Percentiles rank a stretch among this genome's conserved stretches.
These are phyloP conservation scores for Mycena floridula DNA, from an alignment of 768 basidiomycete species.

Conservation along the genomic window DNA sequence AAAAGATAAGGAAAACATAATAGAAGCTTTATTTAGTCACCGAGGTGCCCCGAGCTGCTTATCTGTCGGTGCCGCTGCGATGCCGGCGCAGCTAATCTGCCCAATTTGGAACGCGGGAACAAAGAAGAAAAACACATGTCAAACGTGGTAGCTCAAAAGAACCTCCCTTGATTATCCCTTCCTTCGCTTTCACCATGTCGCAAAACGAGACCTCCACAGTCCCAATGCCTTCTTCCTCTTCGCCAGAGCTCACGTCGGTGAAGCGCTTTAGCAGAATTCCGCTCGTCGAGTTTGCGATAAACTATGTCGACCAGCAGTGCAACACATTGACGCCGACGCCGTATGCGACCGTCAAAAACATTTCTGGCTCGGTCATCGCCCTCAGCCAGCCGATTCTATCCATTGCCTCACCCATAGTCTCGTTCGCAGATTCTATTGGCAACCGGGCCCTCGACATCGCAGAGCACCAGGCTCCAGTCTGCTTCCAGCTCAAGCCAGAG, in stretches of 20 bases:
- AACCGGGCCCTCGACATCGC: conserved; percentile 74
- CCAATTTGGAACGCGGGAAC: too few species aligned
- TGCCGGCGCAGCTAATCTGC: too few species aligned
- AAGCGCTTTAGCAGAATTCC: conserved; percentile 68
- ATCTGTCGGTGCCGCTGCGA: too few species aligned
- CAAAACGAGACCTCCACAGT: conserved; percentile 15
- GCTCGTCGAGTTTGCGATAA: conserved; percentile 57
- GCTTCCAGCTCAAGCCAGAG: conserved; percentile 69
- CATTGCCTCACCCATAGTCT: conserved; percentile 59
- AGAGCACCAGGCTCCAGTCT: conserved; percentile 66
- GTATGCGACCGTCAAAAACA: conserved; percentile 57
- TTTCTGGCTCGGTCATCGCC: conserved; percentile 55
- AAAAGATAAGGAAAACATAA: too few species aligned
- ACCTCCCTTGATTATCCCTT: too few species aligned
- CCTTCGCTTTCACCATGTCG: too few species aligned
- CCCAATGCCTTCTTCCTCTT: conserved; percentile 12
- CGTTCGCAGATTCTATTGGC: conserved; percentile 56
- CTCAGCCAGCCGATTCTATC: conserved; percentile 61
- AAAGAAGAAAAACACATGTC: too few species aligned
- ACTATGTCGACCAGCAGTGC: conserved; percentile 54
- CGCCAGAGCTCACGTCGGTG: conserved; percentile 57
- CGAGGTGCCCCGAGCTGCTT: too few species aligned
- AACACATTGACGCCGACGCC: conserved; percentile 55
- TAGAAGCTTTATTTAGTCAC: too few species aligned
- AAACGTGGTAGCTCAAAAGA: too few species aligned